Evolutionary conservation across 805 yeast genomes (phyloP), one percentile per base, ranked within the genome.

Genomic region (Sugiyamaella smithiae): DNA sequence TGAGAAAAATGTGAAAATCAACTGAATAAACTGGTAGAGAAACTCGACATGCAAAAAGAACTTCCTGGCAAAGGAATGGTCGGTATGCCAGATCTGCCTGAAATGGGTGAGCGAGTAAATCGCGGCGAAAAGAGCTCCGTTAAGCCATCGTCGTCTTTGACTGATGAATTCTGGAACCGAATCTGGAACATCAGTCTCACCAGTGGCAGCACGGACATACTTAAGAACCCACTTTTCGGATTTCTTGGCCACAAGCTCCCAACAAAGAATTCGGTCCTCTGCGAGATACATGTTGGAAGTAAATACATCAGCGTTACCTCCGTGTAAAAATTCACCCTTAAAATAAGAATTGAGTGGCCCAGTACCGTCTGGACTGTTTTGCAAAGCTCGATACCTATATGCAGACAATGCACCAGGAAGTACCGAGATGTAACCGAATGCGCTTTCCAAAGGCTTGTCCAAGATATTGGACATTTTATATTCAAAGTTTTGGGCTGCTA

Each of bases 111-210:
- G 87, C 1, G 97, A 82, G 65, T 85, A 93, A 47, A 90, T 73
- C 2, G 98, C 98, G 0, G 99, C 98, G 71, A 93, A 93, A 63
- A 93, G 78, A 1, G 99, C 95, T 65, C 99, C 99, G 67, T 91
- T 91, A 53, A 91, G 77, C 99, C 99, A 91, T 74, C 99, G 82
- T 72, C 99, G 84, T 72, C 99, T 84, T 71, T 91, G 99, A 48
- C 93, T 80, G 46, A 91, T 87, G 62, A 93, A 88, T 63, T 93
- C 98, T n/a, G 96, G 85, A 38, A 90, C 76, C n/a, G 77, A 74
- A 62, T 90, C 97, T 5, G 98, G 98, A 44, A 89, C 96, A 77
- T 91, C 98, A 1, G 98, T 91, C 66, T 90, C 97, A 58, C 97
- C 98, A 44, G 83, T 84, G 12, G 97, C 97, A 59, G 82, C 88